Evolutionary conservation across 345 rosid genomes (phyloP), one percentile per base, ranked within the genome.

Genomic region (Eucalyptus erythrocorys): DNA sequence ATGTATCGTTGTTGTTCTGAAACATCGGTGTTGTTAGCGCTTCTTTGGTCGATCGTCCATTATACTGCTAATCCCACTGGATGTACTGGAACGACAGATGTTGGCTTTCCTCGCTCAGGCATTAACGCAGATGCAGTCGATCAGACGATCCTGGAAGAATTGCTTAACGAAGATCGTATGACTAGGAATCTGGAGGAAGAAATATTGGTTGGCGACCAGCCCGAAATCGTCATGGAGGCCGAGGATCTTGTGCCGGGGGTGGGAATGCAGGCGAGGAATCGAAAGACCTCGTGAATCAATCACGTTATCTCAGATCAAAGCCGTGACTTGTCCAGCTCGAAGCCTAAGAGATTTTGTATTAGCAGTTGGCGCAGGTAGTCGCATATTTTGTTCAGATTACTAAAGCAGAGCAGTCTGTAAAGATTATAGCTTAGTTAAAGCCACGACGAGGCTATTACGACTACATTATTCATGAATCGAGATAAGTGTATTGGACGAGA

Each of bases 61-160:
- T 61, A 27, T 61, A 34, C 1, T 71, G 43, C 43, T 71, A 17
- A 71, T 71, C 40, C 93, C 45, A 43, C 45, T 43, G 45, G 45
- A 43, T 43, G 45, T 43, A 43, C 45, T 43, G 45, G 45, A 95
- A 89, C 94, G 93, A 57, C 98, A 94, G 43, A 95, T 94, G 90
- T 91, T 94, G 97, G 84, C 93, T 24, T 97, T 97, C 89, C 95
- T 97, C 16, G 95, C 98, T 1, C 47, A 53, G 88, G 76, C 43
- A 91, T 66, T 15, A 87, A 85, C 21, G 91, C 89, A 50, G 95
- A 88, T n/a, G 49, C 89, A 11, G 89, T 89, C 24, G 57, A 89
- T 49, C 94, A 93, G 64, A 90, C 89, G 3, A 90, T 93, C 49
- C 93, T 95, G 93, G 91, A 88, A 92, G 95, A 93, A 42, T 86